phyloP scores from a whole-genome alignment of 2,329 filamentous ascomycete genomes.

The Fusarium agapanthi region DNA sequence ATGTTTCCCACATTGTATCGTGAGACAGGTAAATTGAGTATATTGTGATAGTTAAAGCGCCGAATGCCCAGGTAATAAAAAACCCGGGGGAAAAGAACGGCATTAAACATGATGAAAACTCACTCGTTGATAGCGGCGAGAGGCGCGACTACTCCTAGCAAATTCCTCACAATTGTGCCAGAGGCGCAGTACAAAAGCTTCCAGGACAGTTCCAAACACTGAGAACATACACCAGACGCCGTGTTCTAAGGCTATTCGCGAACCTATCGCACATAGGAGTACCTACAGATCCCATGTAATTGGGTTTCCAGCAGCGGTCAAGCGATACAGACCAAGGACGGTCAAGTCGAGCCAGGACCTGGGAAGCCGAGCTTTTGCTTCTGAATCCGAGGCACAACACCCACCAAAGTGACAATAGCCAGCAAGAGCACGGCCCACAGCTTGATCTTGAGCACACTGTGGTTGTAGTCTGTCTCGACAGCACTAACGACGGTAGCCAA shows the following conservation, averaged over 20 bases:
- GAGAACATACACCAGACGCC: neutral
- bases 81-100: neutral
- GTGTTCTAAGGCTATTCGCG: neutral
- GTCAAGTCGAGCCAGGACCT: conserved; percentile 20
- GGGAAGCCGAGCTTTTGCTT: conserved; percentile 77
- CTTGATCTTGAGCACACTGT: conserved; percentile 73
- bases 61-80: neutral
- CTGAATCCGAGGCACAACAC: conserved; percentile 81
- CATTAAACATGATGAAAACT: neutral
- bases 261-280: neutral
- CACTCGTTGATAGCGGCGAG: neutral
- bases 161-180: neutral
- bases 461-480: conserved; percentile 78
- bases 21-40: neutral
- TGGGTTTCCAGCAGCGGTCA: neutral
- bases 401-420: conserved; percentile 71
- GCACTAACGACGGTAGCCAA: conserved; percentile 79
- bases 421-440: conserved; percentile 79
- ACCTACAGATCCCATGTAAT: neutral
- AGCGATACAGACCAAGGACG: neutral
- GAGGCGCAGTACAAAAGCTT: neutral
- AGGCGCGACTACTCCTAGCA: neutral
- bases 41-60: neutral
- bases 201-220: neutral
- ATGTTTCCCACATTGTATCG: neutral